phyloP scores from a whole-genome alignment of 805 yeast species.

The Saccharomycopsis javanensis region DNA sequence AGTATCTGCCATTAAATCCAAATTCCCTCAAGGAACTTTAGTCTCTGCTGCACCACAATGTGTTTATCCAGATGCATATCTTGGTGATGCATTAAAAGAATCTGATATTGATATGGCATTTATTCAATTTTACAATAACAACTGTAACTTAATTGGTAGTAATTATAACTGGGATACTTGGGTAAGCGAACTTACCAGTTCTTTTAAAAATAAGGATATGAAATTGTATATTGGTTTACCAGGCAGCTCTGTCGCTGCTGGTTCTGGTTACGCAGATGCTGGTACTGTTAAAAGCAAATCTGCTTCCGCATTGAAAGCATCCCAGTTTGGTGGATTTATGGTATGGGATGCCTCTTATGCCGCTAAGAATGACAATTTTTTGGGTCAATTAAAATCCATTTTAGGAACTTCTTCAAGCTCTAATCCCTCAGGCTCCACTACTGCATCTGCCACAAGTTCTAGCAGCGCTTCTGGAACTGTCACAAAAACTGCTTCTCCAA shows the following conservation, averaged over 20 bases:
- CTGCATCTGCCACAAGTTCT: not conserved
- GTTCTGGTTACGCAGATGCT: constrained; percentile 36
- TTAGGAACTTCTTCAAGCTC: constrained; percentile 6
- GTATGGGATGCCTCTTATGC: constrained; percentile 22
- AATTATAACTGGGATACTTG: constrained; percentile 65
- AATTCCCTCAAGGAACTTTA: constrained; percentile 42
- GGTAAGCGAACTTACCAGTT: constrained; percentile 47
- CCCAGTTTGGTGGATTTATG: constrained; percentile 17
- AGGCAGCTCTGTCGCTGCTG: constrained; percentile 31
- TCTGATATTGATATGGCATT: constrained; percentile 72
- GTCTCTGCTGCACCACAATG: constrained; percentile 92
- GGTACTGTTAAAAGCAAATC: constrained; percentile 27
- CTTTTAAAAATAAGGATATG: constrained; percentile 59
- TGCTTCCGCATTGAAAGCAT: not conserved
- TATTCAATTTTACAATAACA: constrained; percentile 84
- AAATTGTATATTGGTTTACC: constrained; percentile 49
- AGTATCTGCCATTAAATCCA: constrained; percentile 30
- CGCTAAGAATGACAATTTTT: constrained; percentile 19
- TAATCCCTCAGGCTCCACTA: not conserved
- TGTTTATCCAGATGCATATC: constrained; percentile 68
- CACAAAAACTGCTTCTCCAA: constrained; percentile 5
- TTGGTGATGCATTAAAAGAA: constrained; percentile 48
- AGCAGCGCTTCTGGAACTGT: not conserved
- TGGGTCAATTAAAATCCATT: constrained; percentile 6
- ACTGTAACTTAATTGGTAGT: constrained; percentile 38